Conservation (phyloP, 352 stramenopile species). For the Nothophytophthora sp. region DNA sequence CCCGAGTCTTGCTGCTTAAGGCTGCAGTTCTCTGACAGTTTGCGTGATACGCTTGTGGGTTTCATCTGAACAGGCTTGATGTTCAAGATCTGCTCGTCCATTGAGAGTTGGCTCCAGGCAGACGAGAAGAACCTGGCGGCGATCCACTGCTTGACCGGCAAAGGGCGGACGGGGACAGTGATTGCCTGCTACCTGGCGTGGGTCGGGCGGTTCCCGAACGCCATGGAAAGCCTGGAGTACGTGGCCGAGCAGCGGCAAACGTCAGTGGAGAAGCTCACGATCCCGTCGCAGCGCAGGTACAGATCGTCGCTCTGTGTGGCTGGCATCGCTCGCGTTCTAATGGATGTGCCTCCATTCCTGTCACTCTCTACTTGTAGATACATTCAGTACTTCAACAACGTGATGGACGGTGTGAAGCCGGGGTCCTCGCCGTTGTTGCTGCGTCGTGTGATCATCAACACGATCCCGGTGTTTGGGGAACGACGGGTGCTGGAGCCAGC, state of each 20-base stretch:
- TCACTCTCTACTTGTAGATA: slow-evolving; percentile 66
- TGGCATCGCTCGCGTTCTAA: slow-evolving; percentile 1
- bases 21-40: no score
- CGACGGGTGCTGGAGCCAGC: slow-evolving; percentile 57
- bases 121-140: slow-evolving; percentile 96
- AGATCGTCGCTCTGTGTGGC: background rate
- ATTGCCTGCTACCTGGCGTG: slow-evolving; percentile 97
- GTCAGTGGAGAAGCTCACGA: slow-evolving; percentile 94
- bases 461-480: slow-evolving; percentile 87
- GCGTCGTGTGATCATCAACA: slow-evolving; percentile 96
- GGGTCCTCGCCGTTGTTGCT: slow-evolving; percentile 94
- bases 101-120: slow-evolving; percentile 97
- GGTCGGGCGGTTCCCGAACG: slow-evolving; percentile 91
- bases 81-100: slow-evolving; percentile 97
- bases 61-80: slow-evolving; percentile 67
- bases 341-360: background rate
- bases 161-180: slow-evolving; percentile 94
- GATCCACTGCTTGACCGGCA: slow-evolving; percentile 97
- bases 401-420: slow-evolving; percentile 97
- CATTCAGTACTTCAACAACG: slow-evolving; percentile 97
- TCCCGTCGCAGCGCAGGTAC: slow-evolving; percentile 94
- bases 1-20: no score
- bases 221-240: slow-evolving; percentile 93
- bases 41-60: background rate
- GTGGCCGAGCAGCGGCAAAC: slow-evolving; percentile 89